Evolutionary conservation across 331 rosid species (phyloP).

Genomic region (Acacia pycnantha): DNA sequence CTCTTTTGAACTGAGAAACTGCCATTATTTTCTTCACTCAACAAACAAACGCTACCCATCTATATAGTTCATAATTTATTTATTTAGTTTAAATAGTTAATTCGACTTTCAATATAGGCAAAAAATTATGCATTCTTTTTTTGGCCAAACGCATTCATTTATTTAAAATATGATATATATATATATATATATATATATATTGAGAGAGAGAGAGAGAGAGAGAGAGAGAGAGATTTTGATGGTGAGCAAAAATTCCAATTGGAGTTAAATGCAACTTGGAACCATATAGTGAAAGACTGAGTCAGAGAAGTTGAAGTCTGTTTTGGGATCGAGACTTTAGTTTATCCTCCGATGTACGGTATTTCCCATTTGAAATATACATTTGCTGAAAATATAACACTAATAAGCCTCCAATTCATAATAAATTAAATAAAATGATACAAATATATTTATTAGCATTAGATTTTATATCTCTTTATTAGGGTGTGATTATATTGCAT

Average conservation of each 20-base stretch:
- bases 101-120: not conserved
- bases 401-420: not conserved
- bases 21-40: not conserved
- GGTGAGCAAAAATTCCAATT: not conserved
- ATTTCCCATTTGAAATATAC: not conserved
- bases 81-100: no score
- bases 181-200: no score
- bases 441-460: not conserved
- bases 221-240: no score
- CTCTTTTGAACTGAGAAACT: not conserved
- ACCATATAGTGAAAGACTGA: not conserved
- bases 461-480: not conserved
- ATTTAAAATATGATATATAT: no score
- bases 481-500: not conserved
- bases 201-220: no score
- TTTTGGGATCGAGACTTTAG: not conserved
- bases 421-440: not conserved
- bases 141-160: no score
- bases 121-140: no score
- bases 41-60: not conserved
- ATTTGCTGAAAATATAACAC: no score
- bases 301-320: not conserved
- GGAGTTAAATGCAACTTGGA: not conserved
- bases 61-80: no score
- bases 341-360: not conserved